Conservation (phyloP, 2,329 filamentous ascomycete species). For the Aaosphaeria pasadenensis region DNA sequence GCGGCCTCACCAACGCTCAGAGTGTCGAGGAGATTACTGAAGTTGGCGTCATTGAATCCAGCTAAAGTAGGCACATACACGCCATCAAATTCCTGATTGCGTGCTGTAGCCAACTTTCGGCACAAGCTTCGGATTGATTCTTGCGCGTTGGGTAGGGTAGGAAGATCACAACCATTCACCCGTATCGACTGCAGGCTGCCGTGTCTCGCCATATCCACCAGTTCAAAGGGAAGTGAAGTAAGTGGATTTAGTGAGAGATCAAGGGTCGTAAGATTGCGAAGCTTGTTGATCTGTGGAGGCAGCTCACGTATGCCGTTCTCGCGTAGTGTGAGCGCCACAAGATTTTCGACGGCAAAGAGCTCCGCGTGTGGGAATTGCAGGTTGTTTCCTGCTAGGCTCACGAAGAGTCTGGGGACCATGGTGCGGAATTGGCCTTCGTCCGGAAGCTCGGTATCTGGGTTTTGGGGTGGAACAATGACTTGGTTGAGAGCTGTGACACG, state of each 20-base stretch:
- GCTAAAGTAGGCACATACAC: no score
- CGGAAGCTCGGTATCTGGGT: slow-evolving; percentile 22
- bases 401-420: slow-evolving; percentile 21
- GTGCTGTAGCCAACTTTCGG: not conserved
- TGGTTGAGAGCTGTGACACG: slow-evolving; percentile 21
- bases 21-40: not conserved
- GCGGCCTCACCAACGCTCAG: not conserved
- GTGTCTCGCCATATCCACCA: slow-evolving; percentile 15
- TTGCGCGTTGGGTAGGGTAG: slow-evolving; percentile 14
- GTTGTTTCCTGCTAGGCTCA: slow-evolving; percentile 20
- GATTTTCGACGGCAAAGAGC: slow-evolving; percentile 22
- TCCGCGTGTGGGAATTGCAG: slow-evolving; percentile 16
- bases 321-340: slow-evolving; percentile 22
- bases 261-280: slow-evolving; percentile 16
- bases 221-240: slow-evolving; percentile 21
- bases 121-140: not conserved
- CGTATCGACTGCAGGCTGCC: slow-evolving; percentile 12
- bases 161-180: slow-evolving; percentile 3
- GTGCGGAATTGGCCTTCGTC: slow-evolving; percentile 27
- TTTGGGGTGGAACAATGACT: slow-evolving; percentile 20
- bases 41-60: not conserved
- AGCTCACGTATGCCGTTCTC: slow-evolving; percentile 24
- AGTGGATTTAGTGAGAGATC: slow-evolving; percentile 23
- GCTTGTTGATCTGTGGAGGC: slow-evolving; percentile 20
- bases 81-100: not conserved